These are phyloP conservation scores for Ehretia macrophylla DNA, from an alignment of 257 asterid species.

Conservation along the genomic window DNA sequence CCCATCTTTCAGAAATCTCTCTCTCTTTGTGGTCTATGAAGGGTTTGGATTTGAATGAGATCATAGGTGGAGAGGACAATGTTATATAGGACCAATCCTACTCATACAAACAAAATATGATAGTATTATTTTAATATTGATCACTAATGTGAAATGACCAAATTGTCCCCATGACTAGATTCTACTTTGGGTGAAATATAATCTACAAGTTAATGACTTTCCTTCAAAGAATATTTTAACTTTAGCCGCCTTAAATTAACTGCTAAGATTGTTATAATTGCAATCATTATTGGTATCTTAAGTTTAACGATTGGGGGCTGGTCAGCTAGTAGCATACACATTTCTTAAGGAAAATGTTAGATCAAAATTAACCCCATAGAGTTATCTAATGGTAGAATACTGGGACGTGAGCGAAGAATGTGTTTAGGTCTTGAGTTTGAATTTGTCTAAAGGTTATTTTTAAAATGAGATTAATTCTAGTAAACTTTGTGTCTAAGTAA, in stretches of 20 bases:
- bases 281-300: neutral
- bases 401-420: no score
- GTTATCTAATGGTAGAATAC: no score
- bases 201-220: neutral
- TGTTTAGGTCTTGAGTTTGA: no score
- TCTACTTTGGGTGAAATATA: neutral
- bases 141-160: conserved; percentile 5
- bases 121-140: neutral
- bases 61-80: conserved; percentile 13
- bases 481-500: no score
- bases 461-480: no score
- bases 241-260: neutral
- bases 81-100: conserved; percentile 27
- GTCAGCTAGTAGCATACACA: neutral
- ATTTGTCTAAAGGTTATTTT: no score
- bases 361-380: no score
- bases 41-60: conserved; percentile 14
- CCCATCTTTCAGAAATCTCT: conserved; percentile 41
- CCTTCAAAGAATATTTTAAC: conserved; percentile 2
- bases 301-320: conserved; percentile 1
- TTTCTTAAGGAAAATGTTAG: neutral
- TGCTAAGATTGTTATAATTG: neutral
- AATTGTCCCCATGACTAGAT: neutral
- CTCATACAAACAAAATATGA: conserved; percentile 3
- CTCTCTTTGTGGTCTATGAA: conserved; percentile 6